Evolutionary conservation across 2,329 filamentous ascomycete genomes (phyloP), one percentile per base, ranked within the genome.

Genomic region (Paecilomyces variotii): DNA sequence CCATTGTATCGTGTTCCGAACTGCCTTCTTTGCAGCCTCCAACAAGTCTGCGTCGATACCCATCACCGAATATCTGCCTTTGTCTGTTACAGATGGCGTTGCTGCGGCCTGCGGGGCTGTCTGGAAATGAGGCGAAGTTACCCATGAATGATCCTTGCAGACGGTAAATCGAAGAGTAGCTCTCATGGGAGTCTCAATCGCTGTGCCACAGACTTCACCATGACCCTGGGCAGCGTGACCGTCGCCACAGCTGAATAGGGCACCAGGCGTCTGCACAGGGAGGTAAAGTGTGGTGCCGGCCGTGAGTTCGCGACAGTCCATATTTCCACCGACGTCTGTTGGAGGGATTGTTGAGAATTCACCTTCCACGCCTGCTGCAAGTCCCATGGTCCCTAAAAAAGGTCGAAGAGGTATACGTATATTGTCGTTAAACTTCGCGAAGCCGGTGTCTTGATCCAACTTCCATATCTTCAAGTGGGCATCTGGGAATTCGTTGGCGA

Each of bases 161-260:
- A 82, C 69, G 2, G 76, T 78, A 35, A 84, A 73, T n/a, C 76
- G 74, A 34, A 83, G 63, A 0, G 74, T 76, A 0, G 80, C 80
- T 59, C 70, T 75, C 70, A 82, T 78, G 1, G 79, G 75, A 27
- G 80, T 82, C 71, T 83, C 81, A 62, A 83, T 80, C 5, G 81
- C 81, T n/a, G 79, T 81, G 4, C 81, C 80, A 62, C 80, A 82
- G 25, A 83, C 78, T 62, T 83, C 81, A 2, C 81, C 81, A 60
- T 82, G 79, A 2, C 81, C 80, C 63, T 83, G 80, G 0, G 79
- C 80, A 2, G 79, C 80, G 65, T 83, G 81, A 0, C 80, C 80
- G 63, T 84, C 80, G 35, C 80, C 80, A 60, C 79, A 81, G 65
- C 78, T 81, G 65, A 83, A 82, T 11, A 82, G 69, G 0, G 79